Base-by-base conservation (phyloP, 345 rosid genomes). In the Dovyalis caffra region DNA sequence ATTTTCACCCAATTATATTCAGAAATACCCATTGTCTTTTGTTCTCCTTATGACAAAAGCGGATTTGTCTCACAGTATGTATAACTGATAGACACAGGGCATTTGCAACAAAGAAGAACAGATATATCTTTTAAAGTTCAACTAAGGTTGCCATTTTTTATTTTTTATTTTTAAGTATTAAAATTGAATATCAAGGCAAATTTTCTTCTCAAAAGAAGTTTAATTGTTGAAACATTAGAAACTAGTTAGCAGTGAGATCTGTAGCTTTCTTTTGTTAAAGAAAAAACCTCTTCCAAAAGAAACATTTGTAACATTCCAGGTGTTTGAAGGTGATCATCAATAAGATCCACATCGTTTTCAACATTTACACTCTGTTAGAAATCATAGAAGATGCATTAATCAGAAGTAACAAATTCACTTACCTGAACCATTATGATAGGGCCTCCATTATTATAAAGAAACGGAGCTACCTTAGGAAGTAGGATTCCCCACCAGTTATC, bases 401-500 rank as follows among this genome's bases (percentile, higher is more conserved):
- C 6, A n/a, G 26, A 28, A 3, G 47, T 16, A 63, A 21, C 47
- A 16, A 9, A 18, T 20, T 43, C 62, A 63, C 5, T 45, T 84
- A 95, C 99, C 95, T 95, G 99, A 77, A 92, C 87, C 99, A 95
- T 95, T 77, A 90, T 78, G 75, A 95, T 77, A 64, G 99, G 95
- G 69, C 99, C 99, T 20, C 99, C 97, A 71, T 88, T 91, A 64
- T 79, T 74, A 85, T 90, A 92, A 78, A 92, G 94, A 75, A 91
- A 81, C 79, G 92, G 89, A 73, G 79, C 80, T 51, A 92, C 76
- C 85, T 87, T 95, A 0, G 91, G 92, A 32, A 95, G 90, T 51
- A 95, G 79, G 76, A 83, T 74, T 74, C 72, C 87, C 99, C 99
- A 95, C 99, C 99, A 95, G 81, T 65, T 76, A 34, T 90, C 89